Base-by-base conservation (phyloP, 768 basidiomycete genomes). In the Gloeophyllum trabeum region DNA sequence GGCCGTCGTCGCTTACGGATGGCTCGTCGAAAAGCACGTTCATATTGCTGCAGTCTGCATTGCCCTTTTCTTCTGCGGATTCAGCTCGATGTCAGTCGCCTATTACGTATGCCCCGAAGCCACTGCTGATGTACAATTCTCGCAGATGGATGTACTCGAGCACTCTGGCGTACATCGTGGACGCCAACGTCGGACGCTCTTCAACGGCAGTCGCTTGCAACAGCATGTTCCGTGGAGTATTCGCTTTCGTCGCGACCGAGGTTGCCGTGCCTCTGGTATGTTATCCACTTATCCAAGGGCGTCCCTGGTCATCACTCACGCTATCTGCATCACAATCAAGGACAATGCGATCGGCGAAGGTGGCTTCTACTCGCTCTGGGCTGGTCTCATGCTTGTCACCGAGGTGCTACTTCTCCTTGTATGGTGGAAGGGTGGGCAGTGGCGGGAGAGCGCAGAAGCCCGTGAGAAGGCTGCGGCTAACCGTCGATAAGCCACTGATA, bases 161-260 rank as follows among this genome's bases (percentile, higher is more conserved):
- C 39, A 81, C 83, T 0, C 61, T 93, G 23, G 82, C 90, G 0
- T 93, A 91, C 51, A 67, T 92, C 24, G 87, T 92, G 13, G 90
- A 96, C 51, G 76, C 87, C 4, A 96, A 93, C 55, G 65, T 69
- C 4, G 91, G 90, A 6, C 73, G 84, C 22, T 85, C 85, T 2
- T 76, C 81, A 3, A 75, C 75, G 2, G 87, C 84, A 1, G 73
- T 77, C 5, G 87, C 89, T 0, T 62, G 71, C 22, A 93, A 93
- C 57, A 84, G 81, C 43, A 72, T 71, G 23, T 83, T 83, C 57
- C 73, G 90, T 39, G 87, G 90, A 0, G 35, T 70, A 3, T 61
- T 70, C 13, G 88, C 81, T 2, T 83, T 83, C 55, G 53, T 83
- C 14, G 74, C 76, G 1, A 75, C 75, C 1, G 83, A 91, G 57